Evolutionary conservation across 495 filamentous ascomycete genomes (phyloP), one percentile per base, ranked within the genome.

Genomic region (Annulohypoxylon bovei): DNA sequence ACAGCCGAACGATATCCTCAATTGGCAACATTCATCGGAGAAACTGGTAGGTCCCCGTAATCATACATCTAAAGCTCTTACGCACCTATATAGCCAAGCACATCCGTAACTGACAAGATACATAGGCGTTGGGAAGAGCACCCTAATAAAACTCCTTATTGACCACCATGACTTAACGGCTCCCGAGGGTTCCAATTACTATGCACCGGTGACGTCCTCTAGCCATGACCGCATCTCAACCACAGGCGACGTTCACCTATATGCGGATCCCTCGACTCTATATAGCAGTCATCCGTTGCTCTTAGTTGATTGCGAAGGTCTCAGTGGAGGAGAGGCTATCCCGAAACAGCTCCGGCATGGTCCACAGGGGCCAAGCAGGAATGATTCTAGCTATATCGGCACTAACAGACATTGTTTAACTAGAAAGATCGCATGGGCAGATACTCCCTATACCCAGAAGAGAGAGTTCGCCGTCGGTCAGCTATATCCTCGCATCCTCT

Each of bases 241-340:
- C 4, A 88, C 88, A 4, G 88, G 81, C 9, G 86, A 89, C 70
- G 88, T 91, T 22, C 88, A 91, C 76, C 78, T 91, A 11, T 91
- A 90, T 57, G 75, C 82, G 0, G 88, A 91, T 72, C 88, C 87
- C 0, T 76, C 77, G 16, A 87, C 84, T 0, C 80, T 82, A 33
- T 70, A 74, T 9, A 72, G 76, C 12, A 53, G 73, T n/a, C 46
- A 56, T 5, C 87, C 86, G 1, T 76, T 88, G 2, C 79, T 90
- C 0, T 86, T 84, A 57, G 88, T 86, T 35, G 87, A 89, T 62
- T 88, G 85, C 54, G 87, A 89, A 71, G 85, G 86, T 1, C 77
- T 87, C 14, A 80, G 81, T 44, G 85, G 84, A 30, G 85, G 86
- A 0, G 84, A 86, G 62, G 76, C 74, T 7, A 70, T 78, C 5